Conservation (phyloP, 371 early-diverging fungal genomes). For the Mucor racemosus region DNA sequence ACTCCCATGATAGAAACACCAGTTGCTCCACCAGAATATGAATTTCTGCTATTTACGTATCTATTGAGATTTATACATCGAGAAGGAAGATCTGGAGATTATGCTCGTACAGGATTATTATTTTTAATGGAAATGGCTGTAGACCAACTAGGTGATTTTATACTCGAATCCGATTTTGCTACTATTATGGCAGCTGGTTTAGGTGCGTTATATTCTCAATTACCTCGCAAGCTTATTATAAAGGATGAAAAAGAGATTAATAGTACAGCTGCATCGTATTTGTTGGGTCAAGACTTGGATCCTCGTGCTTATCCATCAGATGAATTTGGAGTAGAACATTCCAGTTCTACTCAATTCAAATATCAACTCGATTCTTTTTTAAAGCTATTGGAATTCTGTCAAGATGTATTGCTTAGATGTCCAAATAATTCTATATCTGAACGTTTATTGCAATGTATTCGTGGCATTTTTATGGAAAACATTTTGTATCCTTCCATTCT, state of each 20-base stretch:
- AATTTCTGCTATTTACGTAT: slow-evolving; percentile 87
- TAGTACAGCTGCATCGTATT: slow-evolving; percentile 47
- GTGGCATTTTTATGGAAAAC: slow-evolving; percentile 80
- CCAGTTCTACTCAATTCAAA: slow-evolving; percentile 70
- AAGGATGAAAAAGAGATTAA: slow-evolving; percentile 42
- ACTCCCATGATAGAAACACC: slow-evolving; percentile 26
- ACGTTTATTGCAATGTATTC: slow-evolving; percentile 69
- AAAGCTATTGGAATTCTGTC: slow-evolving; percentile 81
- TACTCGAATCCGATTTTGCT: slow-evolving; percentile 82
- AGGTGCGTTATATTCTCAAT: slow-evolving; percentile 90
- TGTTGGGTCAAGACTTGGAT: slow-evolving; percentile 47
- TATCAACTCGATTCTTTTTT: slow-evolving; percentile 80
- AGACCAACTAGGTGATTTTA: slow-evolving; percentile 77
- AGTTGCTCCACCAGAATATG: slow-evolving; percentile 58
- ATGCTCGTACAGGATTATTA: slow-evolving; percentile 87
- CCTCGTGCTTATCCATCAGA: slow-evolving; percentile 12
- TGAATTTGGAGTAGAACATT: slow-evolving; percentile 51
- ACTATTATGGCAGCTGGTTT: slow-evolving; percentile 84
- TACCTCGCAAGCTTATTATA: slow-evolving; percentile 81
- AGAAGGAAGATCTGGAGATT: slow-evolving; percentile 89
- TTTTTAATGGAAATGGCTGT: slow-evolving; percentile 87
- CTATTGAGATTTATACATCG: slow-evolving; percentile 85
- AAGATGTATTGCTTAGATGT: slow-evolving; percentile 81
- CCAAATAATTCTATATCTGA: slow-evolving; percentile 74
- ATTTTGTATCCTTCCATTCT: slow-evolving; percentile 86